phyloP scores from a whole-genome alignment of 306 rosid species.

The Glycyrrhiza uralensis region DNA sequence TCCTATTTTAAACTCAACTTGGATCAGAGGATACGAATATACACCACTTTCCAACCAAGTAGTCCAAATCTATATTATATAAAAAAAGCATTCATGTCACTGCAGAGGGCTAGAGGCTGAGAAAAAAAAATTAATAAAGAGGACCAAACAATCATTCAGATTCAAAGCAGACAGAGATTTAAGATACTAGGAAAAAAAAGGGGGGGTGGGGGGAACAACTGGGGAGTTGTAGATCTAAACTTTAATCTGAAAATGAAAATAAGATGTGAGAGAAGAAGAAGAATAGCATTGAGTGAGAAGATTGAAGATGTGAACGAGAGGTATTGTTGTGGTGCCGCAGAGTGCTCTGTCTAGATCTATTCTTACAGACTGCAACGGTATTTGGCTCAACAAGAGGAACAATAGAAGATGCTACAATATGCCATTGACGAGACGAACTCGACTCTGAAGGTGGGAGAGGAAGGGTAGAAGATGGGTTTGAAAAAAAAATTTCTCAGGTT shows the following conservation, averaged over 20 bases:
- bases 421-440: too few relatives aligned
- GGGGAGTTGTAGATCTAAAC: background rate
- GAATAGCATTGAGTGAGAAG: background rate
- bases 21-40: background rate
- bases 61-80: background rate
- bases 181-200: background rate
- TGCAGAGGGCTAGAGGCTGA: background rate
- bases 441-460: too few relatives aligned
- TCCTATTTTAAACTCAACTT: background rate
- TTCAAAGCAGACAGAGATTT: background rate
- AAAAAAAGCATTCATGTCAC: background rate
- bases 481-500: too few relatives aligned
- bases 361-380: too few relatives aligned
- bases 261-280: too few relatives aligned
- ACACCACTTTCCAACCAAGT: background rate
- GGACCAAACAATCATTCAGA: background rate
- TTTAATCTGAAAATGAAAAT: background rate
- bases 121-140: background rate
- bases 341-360: too few relatives aligned
- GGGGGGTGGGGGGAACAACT: too few relatives aligned
- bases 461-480: too few relatives aligned
- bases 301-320: too few relatives aligned
- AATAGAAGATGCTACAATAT: too few relatives aligned
- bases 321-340: too few relatives aligned
- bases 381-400: too few relatives aligned